A percentile compares a stretch with the other conserved stretches of the same genome.
phyloP scores from a whole-genome alignment of 1,139 yeast genomes.

The Suhomyces guaymorum region DNA sequence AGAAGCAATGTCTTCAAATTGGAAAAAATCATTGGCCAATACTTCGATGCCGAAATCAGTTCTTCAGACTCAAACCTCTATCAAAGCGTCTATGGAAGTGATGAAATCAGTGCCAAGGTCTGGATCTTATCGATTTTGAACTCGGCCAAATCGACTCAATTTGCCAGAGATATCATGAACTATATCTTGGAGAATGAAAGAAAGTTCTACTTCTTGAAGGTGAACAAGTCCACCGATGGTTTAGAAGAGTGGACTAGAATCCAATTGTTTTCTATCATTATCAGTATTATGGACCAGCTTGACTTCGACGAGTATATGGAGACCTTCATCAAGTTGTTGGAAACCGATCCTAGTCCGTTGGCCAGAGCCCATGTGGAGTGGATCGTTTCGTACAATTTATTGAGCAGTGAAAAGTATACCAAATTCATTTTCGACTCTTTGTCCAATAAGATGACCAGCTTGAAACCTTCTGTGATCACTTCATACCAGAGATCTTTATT shows the following conservation, averaged over 20 bases:
- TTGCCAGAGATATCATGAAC: constrained; percentile 43
- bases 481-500: constrained; percentile 63
- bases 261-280: constrained; percentile 54
- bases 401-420: constrained; percentile 20
- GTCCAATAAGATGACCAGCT: constrained; percentile 17
- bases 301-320: constrained; percentile 22
- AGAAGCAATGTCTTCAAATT: constrained; percentile 58
- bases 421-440: constrained; percentile 23
- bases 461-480: constrained; percentile 56
- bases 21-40: constrained; percentile 55
- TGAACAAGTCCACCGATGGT: constrained; percentile 61
- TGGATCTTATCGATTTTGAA: constrained; percentile 48
- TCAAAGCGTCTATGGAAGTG: constrained; percentile 53
- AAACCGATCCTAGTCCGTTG: constrained; percentile 71
- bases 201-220: constrained; percentile 45
- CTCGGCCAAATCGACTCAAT: constrained; percentile 29
- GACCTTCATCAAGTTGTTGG: constrained; percentile 28
- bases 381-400: constrained; percentile 54
- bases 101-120: constrained; percentile 59
- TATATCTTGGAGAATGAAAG: constrained; percentile 43
- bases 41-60: constrained; percentile 44
- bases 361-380: constrained; percentile 78
- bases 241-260: constrained; percentile 68
- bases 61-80: constrained; percentile 42
- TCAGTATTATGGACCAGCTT: constrained; percentile 35